Evolutionary conservation across 306 rosid genomes (phyloP).

Genomic region (Argentina anserina): DNA sequence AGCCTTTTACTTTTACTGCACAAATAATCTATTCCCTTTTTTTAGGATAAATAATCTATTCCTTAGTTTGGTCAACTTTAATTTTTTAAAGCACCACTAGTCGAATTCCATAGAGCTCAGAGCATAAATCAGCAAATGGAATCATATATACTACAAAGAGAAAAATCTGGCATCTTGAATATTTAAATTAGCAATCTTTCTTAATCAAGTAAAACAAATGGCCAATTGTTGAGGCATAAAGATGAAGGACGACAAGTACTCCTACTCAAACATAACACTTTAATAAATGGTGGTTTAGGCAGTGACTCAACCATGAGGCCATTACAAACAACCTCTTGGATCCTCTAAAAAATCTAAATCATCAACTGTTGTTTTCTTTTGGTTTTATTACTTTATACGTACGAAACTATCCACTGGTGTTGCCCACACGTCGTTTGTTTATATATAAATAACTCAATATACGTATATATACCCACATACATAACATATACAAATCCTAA

Average conservation of each 20-base stretch:
- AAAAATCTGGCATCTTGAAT: background rate
- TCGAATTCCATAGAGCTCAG: background rate
- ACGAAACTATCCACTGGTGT: too few relatives aligned
- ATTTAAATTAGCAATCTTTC: background rate
- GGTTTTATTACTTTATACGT: too few relatives aligned
- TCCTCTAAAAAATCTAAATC: background rate
- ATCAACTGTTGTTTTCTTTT: too few relatives aligned
- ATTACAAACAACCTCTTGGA: conserved; percentile 3
- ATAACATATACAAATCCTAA: background rate
- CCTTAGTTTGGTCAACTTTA: background rate
- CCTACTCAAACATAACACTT: background rate
- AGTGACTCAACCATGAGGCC: background rate
- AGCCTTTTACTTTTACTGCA: conserved; percentile 6
- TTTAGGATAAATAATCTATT: background rate
- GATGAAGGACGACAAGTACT: background rate
- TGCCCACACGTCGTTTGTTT: background rate
- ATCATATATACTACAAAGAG: conserved; percentile 1
- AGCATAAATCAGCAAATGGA: conserved; percentile 4
- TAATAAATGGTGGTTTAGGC: background rate
- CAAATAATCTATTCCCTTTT: background rate
- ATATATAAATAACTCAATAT: background rate
- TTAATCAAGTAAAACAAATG: background rate
- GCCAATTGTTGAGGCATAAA: background rate
- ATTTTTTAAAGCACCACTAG: background rate
- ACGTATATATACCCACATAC: background rate